Evolutionary conservation across 2,329 filamentous ascomycete genomes (phyloP).

Genomic region (Venturia oleaginea): DNA sequence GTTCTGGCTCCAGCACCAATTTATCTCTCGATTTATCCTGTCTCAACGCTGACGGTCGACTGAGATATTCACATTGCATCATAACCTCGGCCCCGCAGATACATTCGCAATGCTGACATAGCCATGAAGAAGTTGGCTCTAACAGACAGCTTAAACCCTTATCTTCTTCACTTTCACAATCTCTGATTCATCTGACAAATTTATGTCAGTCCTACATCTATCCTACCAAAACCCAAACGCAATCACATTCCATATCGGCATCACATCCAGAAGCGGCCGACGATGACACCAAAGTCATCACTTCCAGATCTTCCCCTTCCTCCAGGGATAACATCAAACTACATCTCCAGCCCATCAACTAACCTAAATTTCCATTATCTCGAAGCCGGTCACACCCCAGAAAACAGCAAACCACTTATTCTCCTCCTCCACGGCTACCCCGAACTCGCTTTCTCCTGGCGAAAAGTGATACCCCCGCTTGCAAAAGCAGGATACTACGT

Average conservation of each 20-base stretch:
- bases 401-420: constrained; percentile 42
- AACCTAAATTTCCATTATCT: constrained; percentile 55
- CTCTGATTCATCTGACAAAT: not conserved
- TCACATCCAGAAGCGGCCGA: not conserved
- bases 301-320: constrained; percentile 37
- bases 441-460: constrained; percentile 62
- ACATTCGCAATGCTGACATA: not conserved
- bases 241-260: not conserved
- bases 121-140: not conserved
- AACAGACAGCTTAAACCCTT: not conserved
- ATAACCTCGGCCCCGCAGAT: not conserved
- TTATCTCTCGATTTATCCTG: not conserved
- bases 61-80: not conserved
- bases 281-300: not conserved
- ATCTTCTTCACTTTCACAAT: not conserved
- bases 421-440: constrained; percentile 59
- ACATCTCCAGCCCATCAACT: constrained; percentile 45
- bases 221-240: too few species aligned
- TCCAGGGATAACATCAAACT: constrained; percentile 44
- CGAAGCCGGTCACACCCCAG: constrained; percentile 26
- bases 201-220: not conserved
- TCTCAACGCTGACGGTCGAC: not conserved
- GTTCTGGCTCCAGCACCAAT: not conserved
- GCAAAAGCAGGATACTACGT: constrained; percentile 54
- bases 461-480: constrained; percentile 51